Percentiles rank a stretch among this genome's conserved stretches.
Evolutionary conservation across 2,329 filamentous ascomycete genomes (phyloP).

Genomic region (Leptographium flavum): DNA sequence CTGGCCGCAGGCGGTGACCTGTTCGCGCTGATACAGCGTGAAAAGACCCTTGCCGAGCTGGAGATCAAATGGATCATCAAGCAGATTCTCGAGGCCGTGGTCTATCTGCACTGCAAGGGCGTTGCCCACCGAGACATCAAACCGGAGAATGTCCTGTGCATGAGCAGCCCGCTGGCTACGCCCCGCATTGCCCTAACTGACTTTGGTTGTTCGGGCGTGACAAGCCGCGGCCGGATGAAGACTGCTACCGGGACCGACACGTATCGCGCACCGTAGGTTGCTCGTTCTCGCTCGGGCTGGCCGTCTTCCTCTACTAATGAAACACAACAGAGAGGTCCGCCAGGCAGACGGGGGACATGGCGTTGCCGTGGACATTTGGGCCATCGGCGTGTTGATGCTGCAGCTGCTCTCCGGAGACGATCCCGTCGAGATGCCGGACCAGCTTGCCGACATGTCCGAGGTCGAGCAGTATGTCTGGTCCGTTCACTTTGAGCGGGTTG

Average conservation of each 20-base stretch:
- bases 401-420: conserved; percentile 16
- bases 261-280: conserved; percentile 34
- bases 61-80: conserved; percentile 30
- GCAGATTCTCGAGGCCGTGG: conserved; percentile 31
- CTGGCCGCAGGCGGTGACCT: conserved; percentile 41
- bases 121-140: conserved; percentile 41
- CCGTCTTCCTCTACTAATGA: neutral
- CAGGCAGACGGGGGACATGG: conserved; percentile 16
- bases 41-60: conserved; percentile 22
- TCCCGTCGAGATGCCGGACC: conserved; percentile 9
- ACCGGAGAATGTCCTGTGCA: conserved; percentile 37
- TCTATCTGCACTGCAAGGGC: conserved; percentile 33
- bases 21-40: conserved; percentile 30
- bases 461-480: conserved; percentile 5
- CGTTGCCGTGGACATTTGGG: conserved; percentile 35
- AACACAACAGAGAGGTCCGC: conserved; percentile 24
- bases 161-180: conserved; percentile 26
- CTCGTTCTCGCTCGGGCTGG: too few relatives aligned
- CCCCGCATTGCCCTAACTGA: conserved; percentile 37
- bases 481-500: conserved; percentile 2
- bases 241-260: conserved; percentile 29
- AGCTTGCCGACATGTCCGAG: conserved; percentile 6
- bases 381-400: conserved; percentile 31
- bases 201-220: conserved; percentile 33
- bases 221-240: conserved; percentile 25